A percentile compares a stretch with the other conserved stretches of the same genome.
Conservation (phyloP, 164 flowering plant genomes). For the Liquidambar formosana region DNA sequence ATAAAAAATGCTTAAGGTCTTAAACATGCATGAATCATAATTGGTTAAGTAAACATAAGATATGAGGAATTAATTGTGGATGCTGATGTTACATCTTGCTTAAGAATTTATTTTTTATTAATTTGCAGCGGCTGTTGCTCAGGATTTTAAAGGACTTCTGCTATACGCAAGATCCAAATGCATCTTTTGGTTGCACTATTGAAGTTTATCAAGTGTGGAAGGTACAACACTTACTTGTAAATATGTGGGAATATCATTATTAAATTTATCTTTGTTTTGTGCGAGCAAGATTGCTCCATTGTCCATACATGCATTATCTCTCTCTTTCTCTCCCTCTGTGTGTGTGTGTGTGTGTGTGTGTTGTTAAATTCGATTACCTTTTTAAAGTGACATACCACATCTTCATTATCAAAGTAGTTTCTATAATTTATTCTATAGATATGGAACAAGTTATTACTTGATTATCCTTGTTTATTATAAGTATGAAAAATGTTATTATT, state of each 20-base stretch:
- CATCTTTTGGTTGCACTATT: constrained; percentile 7
- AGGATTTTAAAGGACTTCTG: constrained; percentile 35
- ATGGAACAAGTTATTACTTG: background rate
- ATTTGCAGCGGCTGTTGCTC: constrained; percentile 63
- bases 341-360: too few species aligned
- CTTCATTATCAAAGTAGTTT: background rate
- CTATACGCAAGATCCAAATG: constrained; percentile 18
- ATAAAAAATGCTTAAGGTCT: background rate
- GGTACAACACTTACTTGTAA: constrained; percentile 34
- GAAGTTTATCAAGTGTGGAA: constrained; percentile 48
- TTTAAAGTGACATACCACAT: background rate
- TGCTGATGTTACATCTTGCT: background rate
- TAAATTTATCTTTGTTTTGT: background rate
- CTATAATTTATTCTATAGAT: background rate
- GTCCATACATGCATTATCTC: too few species aligned
- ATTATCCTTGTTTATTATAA: background rate
- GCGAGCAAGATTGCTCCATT: background rate
- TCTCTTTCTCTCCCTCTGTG: too few species aligned
- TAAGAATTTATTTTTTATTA: background rate
- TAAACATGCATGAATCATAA: background rate
- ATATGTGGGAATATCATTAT: background rate
- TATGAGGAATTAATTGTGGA: background rate
- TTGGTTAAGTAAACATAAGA: background rate
- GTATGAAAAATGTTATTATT: too few species aligned
- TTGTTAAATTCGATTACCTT: background rate